These are phyloP conservation scores for Linnemannia elongata DNA, from an alignment of 192 early-diverging fungal genomes.

Conservation along the genomic window DNA sequence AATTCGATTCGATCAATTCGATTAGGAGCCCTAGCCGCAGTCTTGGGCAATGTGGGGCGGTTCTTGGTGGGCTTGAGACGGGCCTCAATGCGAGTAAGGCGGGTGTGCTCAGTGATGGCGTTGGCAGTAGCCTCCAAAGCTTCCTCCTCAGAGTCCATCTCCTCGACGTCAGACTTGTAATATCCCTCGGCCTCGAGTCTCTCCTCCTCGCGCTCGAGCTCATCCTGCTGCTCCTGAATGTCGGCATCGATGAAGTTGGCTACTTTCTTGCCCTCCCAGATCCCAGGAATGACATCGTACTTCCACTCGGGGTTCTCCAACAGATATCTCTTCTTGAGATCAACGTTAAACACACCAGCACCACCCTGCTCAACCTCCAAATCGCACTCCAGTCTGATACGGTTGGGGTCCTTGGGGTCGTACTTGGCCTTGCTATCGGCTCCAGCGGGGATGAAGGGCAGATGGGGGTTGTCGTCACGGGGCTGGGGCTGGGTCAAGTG, in stretches of 20 bases:
- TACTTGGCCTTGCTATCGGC: slow-evolving; percentile 77
- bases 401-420: slow-evolving; percentile 84
- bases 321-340: slow-evolving; percentile 92
- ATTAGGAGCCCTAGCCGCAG: too few relatives aligned
- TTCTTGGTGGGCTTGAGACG: slow-evolving; percentile 85
- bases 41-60: slow-evolving; percentile 75
- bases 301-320: slow-evolving; percentile 90
- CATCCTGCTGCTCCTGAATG: slow-evolving; percentile 93
- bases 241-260: slow-evolving; percentile 98
- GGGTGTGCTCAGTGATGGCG: slow-evolving; percentile 87
- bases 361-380: slow-evolving; percentile 91
- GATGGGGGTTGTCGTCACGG: slow-evolving; percentile 86
- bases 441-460: slow-evolving; percentile 83
- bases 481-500: slow-evolving; percentile 91
- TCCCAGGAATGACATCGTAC: slow-evolving; percentile 96
- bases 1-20: too few relatives aligned
- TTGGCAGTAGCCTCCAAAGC: slow-evolving; percentile 79
- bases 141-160: slow-evolving; percentile 84
- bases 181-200: slow-evolving; percentile 89
- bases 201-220: slow-evolving; percentile 96
- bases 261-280: slow-evolving; percentile 97
- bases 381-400: slow-evolving; percentile 87
- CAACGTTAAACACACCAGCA: slow-evolving; percentile 94
- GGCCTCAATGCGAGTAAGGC: slow-evolving; percentile 78
- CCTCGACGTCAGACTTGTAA: slow-evolving; percentile 86